Base-by-base conservation (phyloP, 495 filamentous ascomycete species). In the Aspergillus cavernicola region DNA sequence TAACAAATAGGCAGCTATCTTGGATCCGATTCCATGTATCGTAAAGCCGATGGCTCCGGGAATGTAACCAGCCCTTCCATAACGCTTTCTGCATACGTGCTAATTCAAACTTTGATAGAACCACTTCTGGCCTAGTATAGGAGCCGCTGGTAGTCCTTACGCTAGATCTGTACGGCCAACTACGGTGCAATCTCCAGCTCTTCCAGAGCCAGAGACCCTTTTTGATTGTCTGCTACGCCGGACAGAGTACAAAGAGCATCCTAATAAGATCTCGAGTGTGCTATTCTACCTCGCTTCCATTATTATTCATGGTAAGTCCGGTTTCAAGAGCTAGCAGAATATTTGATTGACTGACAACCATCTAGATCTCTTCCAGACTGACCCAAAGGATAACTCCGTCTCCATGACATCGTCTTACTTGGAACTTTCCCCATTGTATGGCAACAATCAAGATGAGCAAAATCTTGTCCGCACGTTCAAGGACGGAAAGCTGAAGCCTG, bases 221-320 rank as follows among this genome's bases (percentile, higher is more conserved):
- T 97, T 92, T 54, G 92, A 96, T 63, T 80, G 82, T 19, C 63
- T 90, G 4, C 79, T 90, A 72, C 79, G 77, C 36, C 76, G 88
- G 23, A 79, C 81, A 43, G 65, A 77, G 12, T 83, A 77, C 50
- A 78, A 82, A 53, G 76, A 84, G 40, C 85, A 88, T 68, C 82
- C 85, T 4, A 92, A 87, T 61, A 87, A 88, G 57, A 85, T 95
- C 16, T 95, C 90, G 1, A 92, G 88, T 61, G 78, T 95, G 50
- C 71, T 97, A 11, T 97, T 91, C 77, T 92, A 97, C 58, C 81
- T 91, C 64, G 91, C 90, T 6, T 88, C 84, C 13, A 89, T 95
- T 50, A 92, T 96, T 55, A 95, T 93, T 60, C 91, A 96, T 57
- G 87, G 84, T 76, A 64, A 31, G 71, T 54, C 20, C 18, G 15